Base-by-base conservation (phyloP, 75 land plant species). In the Selaginella moellendorffii region DNA sequence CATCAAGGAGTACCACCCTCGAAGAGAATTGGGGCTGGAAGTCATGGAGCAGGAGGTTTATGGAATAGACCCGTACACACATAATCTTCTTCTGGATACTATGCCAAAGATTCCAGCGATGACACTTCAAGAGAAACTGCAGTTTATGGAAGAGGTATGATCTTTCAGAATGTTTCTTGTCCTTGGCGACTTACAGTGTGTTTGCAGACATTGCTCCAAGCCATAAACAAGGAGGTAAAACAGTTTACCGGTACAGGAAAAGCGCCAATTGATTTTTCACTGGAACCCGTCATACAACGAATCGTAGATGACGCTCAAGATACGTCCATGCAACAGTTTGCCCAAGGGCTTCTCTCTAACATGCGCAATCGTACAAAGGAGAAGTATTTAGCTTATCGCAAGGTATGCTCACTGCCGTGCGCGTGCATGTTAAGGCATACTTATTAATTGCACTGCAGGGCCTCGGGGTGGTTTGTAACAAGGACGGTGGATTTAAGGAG, bases 31-130 rank as follows among this genome's bases (percentile, higher is more conserved):
- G 56, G 85, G 80, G 20, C 81, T 73, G 64, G 97, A 95, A 68
- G 99, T 95, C 42, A 2, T 95, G 67, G 99, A 95, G 65, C 99
- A 95, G 66, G 99, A 95, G 76, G 99, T 95, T 46, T 95, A 90
- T 81, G 99, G 99, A 5, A 95, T 95, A 51, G 99, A 95, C 74
- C 99, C 99, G 27, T 90, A 86, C 42, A 95, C 99, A 10, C 83
- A 90, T 68, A 95, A 95, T 65, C 82, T 95, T 59, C 58, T 95
- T 26, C 77, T 95, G 26, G 91, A 95, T 58, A 82, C 99, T 27
- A 86, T 95, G 88, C 90, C 96, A 2, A 77, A 85, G 18, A 85
- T 82, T 26, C 56, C 64, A 31, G 78, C 75, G 2, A 81, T 86
- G 76, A 28, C 84, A 24, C 65, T 81, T 27, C 31, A 17, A 26